Conservation (phyloP, 2,329 filamentous ascomycete genomes). For the Venturia effusa region DNA sequence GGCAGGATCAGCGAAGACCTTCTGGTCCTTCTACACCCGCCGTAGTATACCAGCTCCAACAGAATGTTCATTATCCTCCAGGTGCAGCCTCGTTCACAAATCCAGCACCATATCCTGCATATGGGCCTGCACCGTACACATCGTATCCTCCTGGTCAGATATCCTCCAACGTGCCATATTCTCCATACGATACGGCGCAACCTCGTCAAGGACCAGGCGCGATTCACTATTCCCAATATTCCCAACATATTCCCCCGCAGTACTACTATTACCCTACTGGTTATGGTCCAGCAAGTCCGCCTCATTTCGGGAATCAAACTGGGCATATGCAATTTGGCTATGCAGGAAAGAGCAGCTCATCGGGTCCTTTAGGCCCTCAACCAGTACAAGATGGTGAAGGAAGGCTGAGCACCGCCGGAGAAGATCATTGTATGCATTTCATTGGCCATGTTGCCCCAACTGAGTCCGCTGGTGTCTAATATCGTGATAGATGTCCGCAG, state of each 20-base stretch:
- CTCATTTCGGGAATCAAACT: background rate
- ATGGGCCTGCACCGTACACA: slow-evolving; percentile 16
- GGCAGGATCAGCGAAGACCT: slow-evolving; percentile 22
- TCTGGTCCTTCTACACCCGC: slow-evolving; percentile 29
- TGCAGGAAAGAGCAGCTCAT: background rate
- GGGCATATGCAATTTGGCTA: background rate
- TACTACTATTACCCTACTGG: slow-evolving; percentile 10
- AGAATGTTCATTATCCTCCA: slow-evolving; percentile 25
- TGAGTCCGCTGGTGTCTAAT: background rate
- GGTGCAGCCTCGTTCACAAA: slow-evolving; percentile 15
- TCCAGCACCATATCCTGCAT: slow-evolving; percentile 11
- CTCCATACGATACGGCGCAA: slow-evolving; percentile 2
- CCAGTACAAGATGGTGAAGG: background rate
- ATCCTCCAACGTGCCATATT: slow-evolving; percentile 1
- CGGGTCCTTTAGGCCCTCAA: background rate
- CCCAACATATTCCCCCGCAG: slow-evolving; percentile 5
- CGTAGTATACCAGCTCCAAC: slow-evolving; percentile 29
- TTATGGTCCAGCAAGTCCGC: background rate
- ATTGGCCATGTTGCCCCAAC: too few relatives aligned
- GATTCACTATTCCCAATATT: background rate
- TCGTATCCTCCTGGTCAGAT: slow-evolving; percentile 17
- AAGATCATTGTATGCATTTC: background rate
- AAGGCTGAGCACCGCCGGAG: background rate
- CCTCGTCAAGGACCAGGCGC: background rate
- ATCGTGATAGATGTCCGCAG: background rate